Evolutionary conservation across 108 stramenopile genomes (phyloP).

Genomic region (Aurantiochytrium sp.): DNA sequence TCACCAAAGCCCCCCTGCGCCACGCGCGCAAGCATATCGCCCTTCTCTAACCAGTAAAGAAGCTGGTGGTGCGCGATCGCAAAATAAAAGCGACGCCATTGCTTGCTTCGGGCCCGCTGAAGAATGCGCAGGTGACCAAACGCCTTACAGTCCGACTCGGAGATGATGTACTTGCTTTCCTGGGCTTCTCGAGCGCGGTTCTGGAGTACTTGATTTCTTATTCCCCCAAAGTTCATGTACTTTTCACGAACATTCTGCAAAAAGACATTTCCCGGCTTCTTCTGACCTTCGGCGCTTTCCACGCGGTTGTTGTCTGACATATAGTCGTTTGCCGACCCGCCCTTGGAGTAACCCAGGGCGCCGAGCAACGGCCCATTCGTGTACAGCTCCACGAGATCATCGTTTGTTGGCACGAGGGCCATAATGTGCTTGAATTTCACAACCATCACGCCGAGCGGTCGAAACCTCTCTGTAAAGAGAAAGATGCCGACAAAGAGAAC

Average conservation of each 20-base stretch:
- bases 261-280: not conserved
- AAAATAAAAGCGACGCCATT: constrained; percentile 8
- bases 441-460: not conserved
- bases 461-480: not conserved
- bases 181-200: not conserved
- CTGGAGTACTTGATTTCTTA: not conserved
- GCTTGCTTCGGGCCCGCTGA: not conserved
- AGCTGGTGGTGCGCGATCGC: constrained; percentile 16
- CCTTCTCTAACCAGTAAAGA: not conserved
- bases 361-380: not conserved
- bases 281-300: not conserved
- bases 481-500: not conserved
- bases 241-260: not conserved
- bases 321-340: not conserved
- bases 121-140: not conserved
- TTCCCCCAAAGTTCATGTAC: not conserved
- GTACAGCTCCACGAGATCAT: constrained; percentile 7
- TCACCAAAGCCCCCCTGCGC: constrained; percentile 1
- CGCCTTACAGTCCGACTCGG: not conserved
- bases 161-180: not conserved
- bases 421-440: not conserved
- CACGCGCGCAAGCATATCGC: not conserved
- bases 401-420: constrained; percentile 1
- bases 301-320: not conserved
- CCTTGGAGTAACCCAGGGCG: not conserved